Evolutionary conservation across 495 filamentous ascomycete genomes (phyloP), one percentile per base, ranked within the genome.

Genomic region (Gamarada debralockiae): DNA sequence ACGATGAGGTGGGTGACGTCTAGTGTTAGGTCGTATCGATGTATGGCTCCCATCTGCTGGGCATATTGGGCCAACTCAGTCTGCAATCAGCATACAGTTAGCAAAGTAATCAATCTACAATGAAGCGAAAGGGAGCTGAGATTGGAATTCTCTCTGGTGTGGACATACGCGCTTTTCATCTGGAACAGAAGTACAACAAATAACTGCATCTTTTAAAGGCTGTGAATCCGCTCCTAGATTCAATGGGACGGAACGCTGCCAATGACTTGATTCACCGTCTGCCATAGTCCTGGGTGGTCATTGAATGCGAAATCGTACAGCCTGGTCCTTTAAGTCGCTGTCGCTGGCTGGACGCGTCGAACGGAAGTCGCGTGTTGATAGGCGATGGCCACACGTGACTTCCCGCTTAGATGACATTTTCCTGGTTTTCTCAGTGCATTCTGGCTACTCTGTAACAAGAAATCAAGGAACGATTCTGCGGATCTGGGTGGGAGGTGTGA

Each of bases 1-100:
- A 96, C 88, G 57, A 98, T 81, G 24, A 98, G 79, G 71, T 98
- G 93, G 2, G 93, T 98, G 53, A 95, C 90, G 65, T 97, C 90
- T 40, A 87, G 87, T 27, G 93, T 97, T n/a, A 98, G 83, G 67
- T 97, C 90, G 62, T 87, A 83, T 52, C 86, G 85, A 73, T 92
- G 86, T 52, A 76, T 70, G 25, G 92, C 93, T 53, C 93, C 93
- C 79, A 98, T 92, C 59, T 95, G 80, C 60, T 73, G 66, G 10
- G 86, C 88, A 55, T 86, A 80, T 25, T 72, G 65, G 14, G 81
- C 81, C 34, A 97, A 74, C 50, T 84, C 76, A 38, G 81, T 79
- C 92, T 96, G 64, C 17, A n/a, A n/a, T n/a, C n/a, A n/a, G n/a
- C 13, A 14, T 47, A 9, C 8, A 37, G 7, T 21, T 36, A 43